Evolutionary conservation across 176 grass and related monocot species (phyloP), one percentile per base, ranked within the genome.

Genomic region (Dendrocalamus sinicus): DNA sequence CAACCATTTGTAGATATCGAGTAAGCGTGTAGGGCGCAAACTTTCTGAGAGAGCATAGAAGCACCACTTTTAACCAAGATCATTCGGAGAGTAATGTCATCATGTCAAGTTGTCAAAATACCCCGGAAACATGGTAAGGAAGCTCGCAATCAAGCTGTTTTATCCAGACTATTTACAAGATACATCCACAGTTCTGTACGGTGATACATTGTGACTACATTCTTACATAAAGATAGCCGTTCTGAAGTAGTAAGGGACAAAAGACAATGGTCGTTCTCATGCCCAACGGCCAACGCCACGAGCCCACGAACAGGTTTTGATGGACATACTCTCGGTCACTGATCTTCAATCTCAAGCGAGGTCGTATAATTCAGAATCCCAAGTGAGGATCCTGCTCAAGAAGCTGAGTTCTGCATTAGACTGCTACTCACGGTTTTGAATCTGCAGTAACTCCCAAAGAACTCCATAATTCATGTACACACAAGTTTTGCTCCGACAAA

Each of bases 101-200:
- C 23, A 6, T n/a, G 26, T 46, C 61, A 30, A 58, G 26, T 73
- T 45, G 46, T 17, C n/a, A 32, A 59, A 53, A 59, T 70, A 88
- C 13, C 44, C 16, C 26, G 59, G 32, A 88, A 87, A 37, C 5
- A 71, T 14, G 9, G n/a, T 61, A 61, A 62, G 23, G 59, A 80
- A 67, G 22, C 67, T 86, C 67, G 4, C 35, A 26, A 80, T 37
- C 55, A 81, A 76, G 54, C 53, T 70, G 39, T 76, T 85, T 88
- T 53, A 88, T 77, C 63, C 77, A 53, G 72, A 84, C 57, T 91
- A 88, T 88, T 64, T 89, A 89, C 81, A 89, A 76, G 65, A 76
- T 55, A 54, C 84, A 82, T 71, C 54, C 78, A 62, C 60, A 75
- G 28, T 73, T 67, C 59, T 73, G 23, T 82, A 73, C 17, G 59